Percentiles rank a stretch among this genome's conserved stretches.
Evolutionary conservation across 441 rosid species (phyloP).

Genomic region (Bocquillonia castaneifolia): DNA sequence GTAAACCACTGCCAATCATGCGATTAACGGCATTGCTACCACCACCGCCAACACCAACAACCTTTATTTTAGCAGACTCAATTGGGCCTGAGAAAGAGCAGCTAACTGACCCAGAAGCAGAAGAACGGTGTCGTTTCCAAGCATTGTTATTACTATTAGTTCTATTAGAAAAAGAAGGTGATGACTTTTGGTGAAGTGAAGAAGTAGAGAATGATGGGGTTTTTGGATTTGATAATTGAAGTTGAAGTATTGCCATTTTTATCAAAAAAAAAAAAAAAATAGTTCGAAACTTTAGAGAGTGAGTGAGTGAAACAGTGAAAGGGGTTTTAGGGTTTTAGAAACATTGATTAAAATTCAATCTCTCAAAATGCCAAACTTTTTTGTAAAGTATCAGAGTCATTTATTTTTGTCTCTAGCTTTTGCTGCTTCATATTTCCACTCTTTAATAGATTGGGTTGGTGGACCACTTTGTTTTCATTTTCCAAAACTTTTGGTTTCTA

Average conservation of each 20-base stretch:
- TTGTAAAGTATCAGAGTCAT: no score
- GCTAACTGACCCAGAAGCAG: constrained; percentile 28
- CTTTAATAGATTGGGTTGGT: neutral
- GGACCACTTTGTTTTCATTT: neutral
- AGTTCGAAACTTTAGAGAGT: no score
- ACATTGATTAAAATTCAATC: neutral
- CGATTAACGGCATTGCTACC: constrained; percentile 99
- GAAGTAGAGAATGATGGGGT: constrained; percentile 37
- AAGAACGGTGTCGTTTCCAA: constrained; percentile 27
- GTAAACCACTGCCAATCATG: constrained; percentile 91
- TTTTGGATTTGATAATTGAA: constrained; percentile 41
- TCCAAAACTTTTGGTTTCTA: no score
- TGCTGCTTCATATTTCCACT: neutral
- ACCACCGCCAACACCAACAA: constrained; percentile 92
- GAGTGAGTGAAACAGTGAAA: neutral
- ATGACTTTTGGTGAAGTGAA: constrained; percentile 29
- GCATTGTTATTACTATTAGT: constrained; percentile 20
- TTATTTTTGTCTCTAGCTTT: neutral
- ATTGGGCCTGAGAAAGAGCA: constrained; percentile 62
- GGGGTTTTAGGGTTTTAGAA: constrained; percentile 9
- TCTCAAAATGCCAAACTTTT: neutral
- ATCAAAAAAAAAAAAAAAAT: no score
- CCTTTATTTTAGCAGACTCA: constrained; percentile 90
- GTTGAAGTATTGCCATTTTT: constrained; percentile 52
- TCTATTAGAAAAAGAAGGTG: constrained; percentile 15